These are phyloP conservation scores for Ustilago hordei DNA, from an alignment of 1,284 basidiomycete species.

Conservation along the genomic window DNA sequence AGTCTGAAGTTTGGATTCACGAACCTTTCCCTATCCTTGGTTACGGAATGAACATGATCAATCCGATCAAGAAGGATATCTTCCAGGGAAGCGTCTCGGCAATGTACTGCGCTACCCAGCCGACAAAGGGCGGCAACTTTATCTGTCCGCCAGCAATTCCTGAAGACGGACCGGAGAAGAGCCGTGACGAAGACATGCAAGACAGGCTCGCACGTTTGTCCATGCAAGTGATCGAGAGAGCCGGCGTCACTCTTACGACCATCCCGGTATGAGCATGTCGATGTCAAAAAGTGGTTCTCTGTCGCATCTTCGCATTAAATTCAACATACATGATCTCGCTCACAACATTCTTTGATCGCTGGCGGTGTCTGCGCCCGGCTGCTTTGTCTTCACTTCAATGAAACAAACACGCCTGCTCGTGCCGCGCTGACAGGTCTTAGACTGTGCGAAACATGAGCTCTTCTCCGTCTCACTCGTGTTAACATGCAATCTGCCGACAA, in stretches of 20 bases:
- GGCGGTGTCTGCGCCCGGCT: too few relatives aligned
- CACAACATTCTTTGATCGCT: neutral
- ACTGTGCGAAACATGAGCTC: too few relatives aligned
- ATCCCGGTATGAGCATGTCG: constrained; percentile 12
- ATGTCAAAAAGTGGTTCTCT: too few relatives aligned
- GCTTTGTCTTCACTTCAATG: too few relatives aligned
- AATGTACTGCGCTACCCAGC: constrained; percentile 34
- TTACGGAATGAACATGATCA: constrained; percentile 36
- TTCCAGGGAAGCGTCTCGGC: constrained; percentile 38
- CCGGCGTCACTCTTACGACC: constrained; percentile 24
- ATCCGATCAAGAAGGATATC: constrained; percentile 43
- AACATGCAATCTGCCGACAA: too few relatives aligned
- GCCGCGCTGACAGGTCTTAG: too few relatives aligned
- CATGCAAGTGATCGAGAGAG: constrained; percentile 28
- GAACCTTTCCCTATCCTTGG: constrained; percentile 39
- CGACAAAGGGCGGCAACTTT: constrained; percentile 32
- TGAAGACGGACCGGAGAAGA: constrained; percentile 25
- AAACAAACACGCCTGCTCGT: too few relatives aligned
- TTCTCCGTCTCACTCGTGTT: too few relatives aligned
- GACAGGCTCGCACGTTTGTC: constrained; percentile 25
- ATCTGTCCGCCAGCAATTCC: constrained; percentile 32
- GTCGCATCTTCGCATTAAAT: too few relatives aligned
- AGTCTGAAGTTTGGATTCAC: constrained; percentile 36
- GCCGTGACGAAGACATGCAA: constrained; percentile 34
- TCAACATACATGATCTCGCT: neutral